Percentiles rank a stretch among this genome's conserved stretches.
Evolutionary conservation across 2,329 filamentous ascomycete genomes (phyloP).

Genomic region (Fusarium sp.): DNA sequence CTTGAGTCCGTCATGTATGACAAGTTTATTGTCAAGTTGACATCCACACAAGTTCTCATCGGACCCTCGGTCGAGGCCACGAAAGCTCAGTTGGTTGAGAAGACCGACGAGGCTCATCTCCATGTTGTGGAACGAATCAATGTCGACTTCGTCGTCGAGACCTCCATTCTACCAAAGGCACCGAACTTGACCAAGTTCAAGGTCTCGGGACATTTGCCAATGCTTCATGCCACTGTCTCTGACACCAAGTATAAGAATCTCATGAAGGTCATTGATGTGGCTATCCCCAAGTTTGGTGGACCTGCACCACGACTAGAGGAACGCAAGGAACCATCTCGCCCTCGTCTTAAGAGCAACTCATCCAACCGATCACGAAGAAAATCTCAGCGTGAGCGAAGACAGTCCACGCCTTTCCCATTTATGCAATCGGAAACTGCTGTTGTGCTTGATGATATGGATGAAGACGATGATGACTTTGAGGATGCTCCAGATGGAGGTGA

Average conservation of each 20-base stretch:
- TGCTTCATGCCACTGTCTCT: slow-evolving; percentile 91
- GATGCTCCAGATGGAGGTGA: slow-evolving; percentile 71
- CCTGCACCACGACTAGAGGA: slow-evolving; percentile 48
- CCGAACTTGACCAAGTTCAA: slow-evolving; percentile 92
- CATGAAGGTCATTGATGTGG: slow-evolving; percentile 96
- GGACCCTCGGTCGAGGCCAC: slow-evolving; percentile 93
- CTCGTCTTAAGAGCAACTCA: slow-evolving; percentile 60
- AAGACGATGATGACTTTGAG: slow-evolving; percentile 75
- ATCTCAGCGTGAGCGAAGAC: slow-evolving; percentile 63
- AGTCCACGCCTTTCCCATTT: slow-evolving; percentile 81
- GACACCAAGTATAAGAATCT: slow-evolving; percentile 97
- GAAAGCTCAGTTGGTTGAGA: slow-evolving; percentile 80
- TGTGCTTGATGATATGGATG: slow-evolving; percentile 81
- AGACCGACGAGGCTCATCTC: slow-evolving; percentile 76
- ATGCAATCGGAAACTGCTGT: slow-evolving; percentile 79
- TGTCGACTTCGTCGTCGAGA: slow-evolving; percentile 95
- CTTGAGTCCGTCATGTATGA: slow-evolving; percentile 98
- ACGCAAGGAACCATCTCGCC: slow-evolving; percentile 51
- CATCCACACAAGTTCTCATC: slow-evolving; percentile 95
- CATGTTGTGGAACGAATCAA: slow-evolving; percentile 98
- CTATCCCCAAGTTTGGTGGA: slow-evolving; percentile 83
- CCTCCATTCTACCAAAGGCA: slow-evolving; percentile 95
- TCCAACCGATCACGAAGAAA: slow-evolving; percentile 62
- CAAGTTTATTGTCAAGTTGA: slow-evolving; percentile 91
- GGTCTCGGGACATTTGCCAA: slow-evolving; percentile 90